phyloP scores from a whole-genome alignment of 441 rosid species.

The Pelargonium myrrhifolium region DNA sequence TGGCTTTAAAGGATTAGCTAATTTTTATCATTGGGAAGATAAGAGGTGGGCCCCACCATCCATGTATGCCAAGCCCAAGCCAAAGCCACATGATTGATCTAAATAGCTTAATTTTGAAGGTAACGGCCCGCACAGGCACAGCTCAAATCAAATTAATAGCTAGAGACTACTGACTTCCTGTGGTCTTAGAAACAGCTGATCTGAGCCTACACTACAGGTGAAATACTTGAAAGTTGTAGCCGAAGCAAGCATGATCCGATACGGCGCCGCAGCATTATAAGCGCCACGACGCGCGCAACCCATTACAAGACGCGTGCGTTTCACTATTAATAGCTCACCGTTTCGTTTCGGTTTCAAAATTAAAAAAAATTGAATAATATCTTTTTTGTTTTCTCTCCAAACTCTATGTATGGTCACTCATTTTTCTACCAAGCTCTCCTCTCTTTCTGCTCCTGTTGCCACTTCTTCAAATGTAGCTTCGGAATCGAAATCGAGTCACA shows the following conservation, averaged over 20 bases:
- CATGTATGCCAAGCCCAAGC: background rate
- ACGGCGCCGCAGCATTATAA: background rate
- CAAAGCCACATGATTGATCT: background rate
- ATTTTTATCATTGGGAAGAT: background rate
- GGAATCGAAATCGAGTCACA: background rate
- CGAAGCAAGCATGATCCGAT: background rate
- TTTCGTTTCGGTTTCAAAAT: background rate
- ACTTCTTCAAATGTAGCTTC: background rate
- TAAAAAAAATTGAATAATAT: background rate
- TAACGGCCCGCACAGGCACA: background rate
- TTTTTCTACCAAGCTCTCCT: background rate
- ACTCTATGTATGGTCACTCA: no score
- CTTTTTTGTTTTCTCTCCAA: background rate
- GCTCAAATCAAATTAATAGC: background rate
- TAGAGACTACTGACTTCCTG: background rate
- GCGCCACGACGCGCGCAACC: slow-evolving; percentile 1
- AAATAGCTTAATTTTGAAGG: background rate
- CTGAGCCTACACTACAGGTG: background rate
- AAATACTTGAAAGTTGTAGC: no score
- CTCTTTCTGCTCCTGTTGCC: background rate
- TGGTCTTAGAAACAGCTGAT: background rate
- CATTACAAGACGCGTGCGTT: background rate
- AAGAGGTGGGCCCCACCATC: background rate
- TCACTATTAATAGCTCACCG: background rate
- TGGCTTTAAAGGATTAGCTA: no score